phyloP scores from a whole-genome alignment of 2,329 filamentous ascomycete species.

The Akanthomyces muscarius region DNA sequence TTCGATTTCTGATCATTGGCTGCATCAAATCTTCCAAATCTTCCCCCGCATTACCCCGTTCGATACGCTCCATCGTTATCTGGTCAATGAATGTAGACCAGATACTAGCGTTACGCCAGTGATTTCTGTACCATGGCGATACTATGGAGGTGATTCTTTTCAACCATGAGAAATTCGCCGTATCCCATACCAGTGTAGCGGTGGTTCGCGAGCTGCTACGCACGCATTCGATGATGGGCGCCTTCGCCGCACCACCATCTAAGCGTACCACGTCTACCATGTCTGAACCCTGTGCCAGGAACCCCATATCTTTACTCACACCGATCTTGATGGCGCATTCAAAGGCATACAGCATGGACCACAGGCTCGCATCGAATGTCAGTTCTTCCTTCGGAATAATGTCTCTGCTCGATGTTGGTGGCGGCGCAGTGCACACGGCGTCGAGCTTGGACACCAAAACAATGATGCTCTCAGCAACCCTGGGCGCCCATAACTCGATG shows the following conservation, averaged over 20 bases:
- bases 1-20: neutral
- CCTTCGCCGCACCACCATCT: neutral
- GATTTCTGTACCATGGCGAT: neutral
- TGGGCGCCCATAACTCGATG: neutral
- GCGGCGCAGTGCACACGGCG: neutral
- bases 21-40: neutral
- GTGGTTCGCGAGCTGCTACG: neutral
- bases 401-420: neutral
- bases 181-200: neutral
- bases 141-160: neutral
- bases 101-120: neutral
- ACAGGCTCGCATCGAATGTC: neutral
- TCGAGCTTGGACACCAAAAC: neutral
- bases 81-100: neutral
- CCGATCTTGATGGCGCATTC: conserved; percentile 2
- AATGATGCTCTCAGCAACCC: neutral
- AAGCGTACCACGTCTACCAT: neutral
- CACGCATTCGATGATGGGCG: neutral
- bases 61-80: neutral
- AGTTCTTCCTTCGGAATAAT: neutral
- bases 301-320: neutral
- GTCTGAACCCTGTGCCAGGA: neutral
- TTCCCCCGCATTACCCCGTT: neutral
- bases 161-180: neutral
- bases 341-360: neutral